Conservation (phyloP, 306 rosid genomes). For the Dalbergia cochinchinensis region DNA sequence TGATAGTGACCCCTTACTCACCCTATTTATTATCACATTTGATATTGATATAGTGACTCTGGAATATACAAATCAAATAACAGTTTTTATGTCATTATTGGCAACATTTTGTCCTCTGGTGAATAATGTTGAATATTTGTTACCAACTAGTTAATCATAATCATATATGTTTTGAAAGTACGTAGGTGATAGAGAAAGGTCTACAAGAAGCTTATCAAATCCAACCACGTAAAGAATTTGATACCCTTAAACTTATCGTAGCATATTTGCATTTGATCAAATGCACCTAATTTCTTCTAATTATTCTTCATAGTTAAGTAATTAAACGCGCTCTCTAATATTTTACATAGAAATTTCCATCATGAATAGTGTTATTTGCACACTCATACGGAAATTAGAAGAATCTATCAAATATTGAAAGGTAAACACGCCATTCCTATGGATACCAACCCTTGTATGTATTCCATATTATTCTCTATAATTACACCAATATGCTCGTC, state of each 20-base stretch:
- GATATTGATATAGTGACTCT: too few relatives aligned
- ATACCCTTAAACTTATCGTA: neutral
- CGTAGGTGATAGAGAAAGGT: neutral
- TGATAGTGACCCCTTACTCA: too few relatives aligned
- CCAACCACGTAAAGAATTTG: neutral
- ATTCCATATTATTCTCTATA: neutral
- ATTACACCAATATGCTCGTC: neutral
- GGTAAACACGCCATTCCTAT: neutral
- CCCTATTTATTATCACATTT: too few relatives aligned
- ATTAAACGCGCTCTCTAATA: constrained; percentile 26
- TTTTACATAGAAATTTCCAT: neutral
- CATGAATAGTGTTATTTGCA: neutral
- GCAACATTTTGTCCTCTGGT: neutral
- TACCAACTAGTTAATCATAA: neutral
- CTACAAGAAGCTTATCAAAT: constrained; percentile 24
- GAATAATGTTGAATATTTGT: neutral
- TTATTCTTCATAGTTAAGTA: constrained; percentile 36
- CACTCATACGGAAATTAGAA: neutral
- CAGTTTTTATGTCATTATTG: too few relatives aligned
- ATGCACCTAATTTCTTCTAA: neutral
- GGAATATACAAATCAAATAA: too few relatives aligned
- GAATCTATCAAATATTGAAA: constrained; percentile 33
- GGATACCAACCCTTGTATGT: constrained; percentile 8
- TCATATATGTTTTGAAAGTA: neutral
- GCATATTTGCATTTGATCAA: neutral